Base-by-base conservation (phyloP, 148 eudicot genomes). In the Vaccinium macrocarpon region DNA sequence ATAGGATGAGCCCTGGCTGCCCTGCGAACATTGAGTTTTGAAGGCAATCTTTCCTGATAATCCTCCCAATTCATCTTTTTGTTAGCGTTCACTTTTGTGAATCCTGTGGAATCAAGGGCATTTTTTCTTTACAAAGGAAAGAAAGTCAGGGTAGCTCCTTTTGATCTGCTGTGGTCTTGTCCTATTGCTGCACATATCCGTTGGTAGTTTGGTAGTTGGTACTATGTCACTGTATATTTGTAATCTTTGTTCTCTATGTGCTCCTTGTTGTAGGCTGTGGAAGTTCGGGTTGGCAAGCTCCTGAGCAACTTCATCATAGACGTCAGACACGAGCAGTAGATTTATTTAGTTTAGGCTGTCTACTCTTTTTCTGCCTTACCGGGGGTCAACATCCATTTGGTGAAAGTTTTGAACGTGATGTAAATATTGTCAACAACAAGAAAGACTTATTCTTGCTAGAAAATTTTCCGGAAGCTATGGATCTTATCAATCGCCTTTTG, bases 361-460 rank as follows among this genome's bases (percentile, higher is more conserved):
- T 96, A 83, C 87, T 94, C 16, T 94, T 94, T 85, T 94, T 68
- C 91, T 96, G 98, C 86, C 89, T 92, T 18, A 93, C 95, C 52
- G 94, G 98, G 89, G 97, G 99, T 61, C 88, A 89, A 66, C 97
- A 96, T 91, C 98, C 98, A 49, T 96, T 94, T 86, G 99, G 98
- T 23, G 92, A 89, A 16, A 90, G 81, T 79, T 88, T 92, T 84
- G 95, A 94, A 82, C 92, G 98, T 59, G 99, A 93, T 85, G 78
- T 86, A 42, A 94, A 94, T 84, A 92, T 92, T 76, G 84, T 88
- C 18, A 93, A 91, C 86, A 91, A 92, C 79, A 82, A 64, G 80
- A 80, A 88, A 80, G 95, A 93, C 86, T 94, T 94, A 35, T 92
- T 89, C 88, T 82, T 90, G 82, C 91, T 94, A 78, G 94, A 91